Percentiles rank a stretch among this genome's conserved stretches.
These are phyloP conservation scores for Sphaerostilbella broomeana DNA, from an alignment of 2,329 filamentous ascomycete species.

Conservation along the genomic window DNA sequence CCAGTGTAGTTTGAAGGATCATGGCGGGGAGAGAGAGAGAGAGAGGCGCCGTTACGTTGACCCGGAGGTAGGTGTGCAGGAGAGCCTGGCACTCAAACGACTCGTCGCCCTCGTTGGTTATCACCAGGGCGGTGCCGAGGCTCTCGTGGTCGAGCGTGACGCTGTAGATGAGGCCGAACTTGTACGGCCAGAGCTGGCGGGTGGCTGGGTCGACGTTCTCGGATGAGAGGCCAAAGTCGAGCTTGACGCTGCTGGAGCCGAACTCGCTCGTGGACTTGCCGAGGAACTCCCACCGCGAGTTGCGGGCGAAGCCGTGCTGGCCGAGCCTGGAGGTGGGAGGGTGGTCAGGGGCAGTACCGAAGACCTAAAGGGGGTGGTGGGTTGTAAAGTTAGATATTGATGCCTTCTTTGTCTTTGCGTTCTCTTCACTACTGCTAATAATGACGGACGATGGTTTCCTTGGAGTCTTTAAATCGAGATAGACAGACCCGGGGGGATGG, in stretches of 20 bases:
- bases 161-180: conserved; percentile 88
- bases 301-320: conserved; percentile 93
- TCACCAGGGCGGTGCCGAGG: conserved; percentile 73
- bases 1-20: neutral
- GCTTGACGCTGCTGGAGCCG: conserved; percentile 65
- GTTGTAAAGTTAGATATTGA: neutral
- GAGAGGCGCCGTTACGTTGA: conserved; percentile 55
- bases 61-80: conserved; percentile 81
- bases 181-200: conserved; percentile 71
- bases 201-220: conserved; percentile 62
- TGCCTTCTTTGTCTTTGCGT: too few species aligned
- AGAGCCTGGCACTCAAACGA: conserved; percentile 88
- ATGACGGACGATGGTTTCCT: too few species aligned
- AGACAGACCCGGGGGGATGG: neutral
- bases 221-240: conserved; percentile 87
- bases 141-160: conserved; percentile 73
- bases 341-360: conserved; percentile 73
- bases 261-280: conserved; percentile 62
- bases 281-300: conserved; percentile 85
- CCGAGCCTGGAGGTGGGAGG: conserved; percentile 72
- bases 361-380: conserved; percentile 59
- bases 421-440: too few species aligned
- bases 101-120: conserved; percentile 78
- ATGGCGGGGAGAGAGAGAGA: neutral
- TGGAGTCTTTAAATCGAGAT: too few species aligned